Conservation (phyloP, 108 stramenopile species). For the Discostella stelligeroides region DNA sequence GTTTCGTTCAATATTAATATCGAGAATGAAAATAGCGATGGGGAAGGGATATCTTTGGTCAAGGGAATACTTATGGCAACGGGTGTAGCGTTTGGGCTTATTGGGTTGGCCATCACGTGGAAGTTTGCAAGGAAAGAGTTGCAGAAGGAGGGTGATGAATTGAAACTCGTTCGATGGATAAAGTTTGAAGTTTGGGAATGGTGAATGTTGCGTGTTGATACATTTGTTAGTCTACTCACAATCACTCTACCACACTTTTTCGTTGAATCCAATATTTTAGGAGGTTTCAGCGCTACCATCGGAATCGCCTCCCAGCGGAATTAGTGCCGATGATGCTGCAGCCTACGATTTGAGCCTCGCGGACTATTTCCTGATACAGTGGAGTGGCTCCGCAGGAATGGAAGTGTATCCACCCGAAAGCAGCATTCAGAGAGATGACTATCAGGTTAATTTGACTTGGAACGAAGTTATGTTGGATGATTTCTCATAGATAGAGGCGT, state of each 20-base stretch:
- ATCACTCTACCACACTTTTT: no score
- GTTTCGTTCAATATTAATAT: background rate
- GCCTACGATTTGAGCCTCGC: conserved; percentile 27
- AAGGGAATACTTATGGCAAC: conserved; percentile 24
- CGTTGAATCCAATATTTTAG: no score
- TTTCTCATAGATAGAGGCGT: conserved; percentile 34
- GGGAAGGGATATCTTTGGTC: no score
- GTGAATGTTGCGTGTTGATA: no score
- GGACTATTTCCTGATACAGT: conserved; percentile 27
- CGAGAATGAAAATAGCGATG: background rate
- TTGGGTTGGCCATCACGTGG: conserved; percentile 48
- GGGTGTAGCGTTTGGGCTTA: conserved; percentile 33
- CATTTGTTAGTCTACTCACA: no score
- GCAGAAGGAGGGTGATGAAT: conserved; percentile 43
- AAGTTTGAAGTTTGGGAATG: no score
- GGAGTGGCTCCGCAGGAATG: background rate
- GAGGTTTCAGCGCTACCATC: no score
- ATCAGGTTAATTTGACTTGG: conserved; percentile 32
- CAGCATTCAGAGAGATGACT: conserved; percentile 8
- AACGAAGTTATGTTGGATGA: conserved; percentile 38
- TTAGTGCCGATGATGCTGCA: conserved; percentile 20
- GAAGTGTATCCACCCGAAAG: background rate
- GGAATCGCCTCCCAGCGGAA: no score
- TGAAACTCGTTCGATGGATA: no score
- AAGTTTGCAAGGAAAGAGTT: conserved; percentile 51